Percentiles rank a stretch among this genome's conserved stretches.
phyloP scores from a whole-genome alignment of 805 yeast genomes.

The Starmerella bacillaris region DNA sequence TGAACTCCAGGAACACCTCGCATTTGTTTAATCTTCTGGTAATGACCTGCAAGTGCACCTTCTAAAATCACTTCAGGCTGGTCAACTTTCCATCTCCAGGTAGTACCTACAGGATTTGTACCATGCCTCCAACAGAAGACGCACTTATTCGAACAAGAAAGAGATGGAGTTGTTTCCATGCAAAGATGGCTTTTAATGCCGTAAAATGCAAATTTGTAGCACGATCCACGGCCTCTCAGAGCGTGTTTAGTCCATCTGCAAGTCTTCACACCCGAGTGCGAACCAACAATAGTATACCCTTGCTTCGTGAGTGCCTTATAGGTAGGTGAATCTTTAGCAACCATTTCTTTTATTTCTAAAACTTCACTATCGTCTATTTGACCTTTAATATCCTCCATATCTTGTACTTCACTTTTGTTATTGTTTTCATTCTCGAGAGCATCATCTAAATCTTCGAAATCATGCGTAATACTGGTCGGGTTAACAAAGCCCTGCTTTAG shows the following conservation, averaged over 20 bases:
- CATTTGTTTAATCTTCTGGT: slow-evolving; percentile 81
- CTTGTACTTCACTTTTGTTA: slow-evolving; percentile 27
- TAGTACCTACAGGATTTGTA: slow-evolving; percentile 87
- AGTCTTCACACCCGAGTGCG: slow-evolving; percentile 87
- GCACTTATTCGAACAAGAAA: slow-evolving; percentile 87
- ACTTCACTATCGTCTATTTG: slow-evolving; percentile 21
- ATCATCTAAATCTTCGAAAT: slow-evolving; percentile 31
- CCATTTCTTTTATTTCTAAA: slow-evolving; percentile 49
- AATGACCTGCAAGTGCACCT: slow-evolving; percentile 79
- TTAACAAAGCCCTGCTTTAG: slow-evolving; percentile 48
- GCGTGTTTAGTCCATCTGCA: slow-evolving; percentile 96
- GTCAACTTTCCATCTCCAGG: slow-evolving; percentile 93
- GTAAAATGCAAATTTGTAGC: slow-evolving; percentile 81
- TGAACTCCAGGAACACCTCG: slow-evolving; percentile 90
- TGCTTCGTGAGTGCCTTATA: slow-evolving; percentile 75
- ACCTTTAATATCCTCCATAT: slow-evolving; percentile 67
- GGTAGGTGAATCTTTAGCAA: slow-evolving; percentile 75
- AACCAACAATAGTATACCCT: slow-evolving; percentile 83
- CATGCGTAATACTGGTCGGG: slow-evolving; percentile 16
- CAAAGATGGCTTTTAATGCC: slow-evolving; percentile 82
- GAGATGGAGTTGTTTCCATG: slow-evolving; percentile 89
- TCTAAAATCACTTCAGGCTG: slow-evolving; percentile 66
- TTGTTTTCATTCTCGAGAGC: slow-evolving; percentile 35
- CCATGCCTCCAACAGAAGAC: slow-evolving; percentile 98
- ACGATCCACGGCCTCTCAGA: slow-evolving; percentile 80